These are phyloP conservation scores for Xerocomus brunneocitrinus DNA, from an alignment of 768 basidiomycete species.

Conservation along the genomic window DNA sequence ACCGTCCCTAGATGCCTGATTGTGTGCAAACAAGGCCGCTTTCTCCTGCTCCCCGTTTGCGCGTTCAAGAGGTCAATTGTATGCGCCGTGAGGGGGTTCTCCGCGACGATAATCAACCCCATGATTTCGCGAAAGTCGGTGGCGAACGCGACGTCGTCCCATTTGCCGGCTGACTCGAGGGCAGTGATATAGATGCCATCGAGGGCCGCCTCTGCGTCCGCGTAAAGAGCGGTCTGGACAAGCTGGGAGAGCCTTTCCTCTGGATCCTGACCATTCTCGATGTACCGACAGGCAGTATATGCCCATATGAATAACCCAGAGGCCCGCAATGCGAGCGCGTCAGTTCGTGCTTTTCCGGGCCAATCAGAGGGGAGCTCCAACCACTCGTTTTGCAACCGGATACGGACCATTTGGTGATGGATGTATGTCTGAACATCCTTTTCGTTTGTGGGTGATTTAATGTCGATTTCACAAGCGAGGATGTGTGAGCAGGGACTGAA, in stretches of 20 bases:
- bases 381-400: slow-evolving; percentile 25
- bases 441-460: slow-evolving; percentile 22
- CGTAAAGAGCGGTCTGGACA: slow-evolving; percentile 15
- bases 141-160: slow-evolving; percentile 27
- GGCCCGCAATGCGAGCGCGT: slow-evolving; percentile 23
- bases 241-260: slow-evolving; percentile 27
- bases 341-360: slow-evolving; percentile 21
- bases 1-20: slow-evolving; percentile 25
- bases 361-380: slow-evolving; percentile 26
- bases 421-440: slow-evolving; percentile 25
- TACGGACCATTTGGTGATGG: slow-evolving; percentile 23
- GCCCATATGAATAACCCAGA: slow-evolving; percentile 34
- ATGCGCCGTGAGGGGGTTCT: slow-evolving; percentile 23
- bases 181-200: slow-evolving; percentile 30
- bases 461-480: slow-evolving; percentile 21
- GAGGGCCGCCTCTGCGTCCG: slow-evolving; percentile 25
- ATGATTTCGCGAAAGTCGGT: slow-evolving; percentile 31
- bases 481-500: slow-evolving; percentile 14
- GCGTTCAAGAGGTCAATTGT: slow-evolving; percentile 28
- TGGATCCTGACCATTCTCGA: slow-evolving; percentile 30
- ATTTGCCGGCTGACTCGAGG: slow-evolving; percentile 28
- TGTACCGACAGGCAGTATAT: slow-evolving; percentile 29
- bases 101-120: slow-evolving; percentile 28
- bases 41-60: slow-evolving; percentile 5
- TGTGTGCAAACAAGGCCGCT: slow-evolving; percentile 29